Evolutionary conservation across 2,329 filamentous ascomycete genomes (phyloP), one percentile per base, ranked within the genome.

Genomic region (Microsporum ferrugineum): DNA sequence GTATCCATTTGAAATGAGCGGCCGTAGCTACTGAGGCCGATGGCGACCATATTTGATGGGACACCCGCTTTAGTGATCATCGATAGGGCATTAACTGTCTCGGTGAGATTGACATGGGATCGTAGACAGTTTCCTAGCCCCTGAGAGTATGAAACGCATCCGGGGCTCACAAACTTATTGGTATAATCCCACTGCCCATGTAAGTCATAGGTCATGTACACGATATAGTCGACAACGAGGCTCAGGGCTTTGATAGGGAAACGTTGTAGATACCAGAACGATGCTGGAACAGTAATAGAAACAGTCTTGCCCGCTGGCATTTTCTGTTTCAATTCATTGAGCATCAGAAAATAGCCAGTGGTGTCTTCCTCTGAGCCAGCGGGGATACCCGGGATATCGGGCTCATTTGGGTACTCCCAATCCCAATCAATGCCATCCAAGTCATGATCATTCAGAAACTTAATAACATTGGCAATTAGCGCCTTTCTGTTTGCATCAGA

Each of bases 361-460:
- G 69, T 71, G 47, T 76, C 72, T 0, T 59, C 49, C 0, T 57
- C 33, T 51, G 61, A 36, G 4, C 66, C 73, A 0, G 67, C 14
- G 0, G 74, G 74, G 56, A 74, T 71, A 3, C 67, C 72, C 0
- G 69, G 69, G 43, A 75, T 71, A 63, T 76, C 73, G 8, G 72
- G 69, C 7, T 51, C 61, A 2, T 71, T 75, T 2, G 74, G 75
- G 57, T 77, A 65, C 61, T 71, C 76, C 64, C 68, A 72, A 51
- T 76, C 75, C 60, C 73, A 61, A 58, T 73, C 71, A 34, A 73
- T 65, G 1, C 77, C 77, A 56, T 78, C 76, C 0, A 79, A 63
- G 3, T 69, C 65, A 41, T 77, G 39, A 47, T 77, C 38, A 34
- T 73, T 66, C 58, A 79, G 14, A 65, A 81, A 74, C 33, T 74